Conservation (phyloP, 2,329 filamentous ascomycete species). For the Claviceps sp. region DNA sequence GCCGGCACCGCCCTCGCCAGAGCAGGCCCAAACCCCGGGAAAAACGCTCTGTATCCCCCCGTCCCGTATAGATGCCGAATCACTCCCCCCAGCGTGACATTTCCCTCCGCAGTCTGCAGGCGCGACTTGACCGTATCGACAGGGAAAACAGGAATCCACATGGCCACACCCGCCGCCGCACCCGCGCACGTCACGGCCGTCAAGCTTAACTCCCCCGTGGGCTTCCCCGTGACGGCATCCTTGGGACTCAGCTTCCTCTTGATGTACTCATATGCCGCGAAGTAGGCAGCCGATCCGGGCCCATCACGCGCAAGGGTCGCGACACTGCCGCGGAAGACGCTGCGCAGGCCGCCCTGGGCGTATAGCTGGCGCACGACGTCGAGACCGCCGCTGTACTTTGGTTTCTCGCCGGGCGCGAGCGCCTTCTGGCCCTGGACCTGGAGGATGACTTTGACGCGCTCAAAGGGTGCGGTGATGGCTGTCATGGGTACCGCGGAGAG, state of each 20-base stretch:
- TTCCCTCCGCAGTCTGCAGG: slow-evolving; percentile 80
- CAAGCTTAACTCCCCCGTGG: slow-evolving; percentile 66
- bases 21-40: slow-evolving; percentile 89
- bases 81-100: slow-evolving; percentile 66
- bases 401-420: slow-evolving; percentile 79
- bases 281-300: slow-evolving; percentile 87
- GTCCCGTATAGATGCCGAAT: slow-evolving; percentile 69
- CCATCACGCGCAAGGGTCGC: slow-evolving; percentile 92
- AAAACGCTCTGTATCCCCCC: slow-evolving; percentile 84
- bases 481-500: slow-evolving; percentile 98
- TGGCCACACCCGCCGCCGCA: slow-evolving; percentile 82
- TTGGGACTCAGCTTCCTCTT: slow-evolving; percentile 78
- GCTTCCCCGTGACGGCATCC: slow-evolving; percentile 58
- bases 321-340: slow-evolving; percentile 79
- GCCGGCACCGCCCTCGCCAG: slow-evolving; percentile 87
- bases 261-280: slow-evolving; percentile 92
- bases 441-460: slow-evolving; percentile 95
- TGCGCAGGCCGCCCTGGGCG: slow-evolving; percentile 75
- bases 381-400: slow-evolving; percentile 71
- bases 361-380: slow-evolving; percentile 94
- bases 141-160: slow-evolving; percentile 99
- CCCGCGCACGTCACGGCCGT: slow-evolving; percentile 75
- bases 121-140: slow-evolving; percentile 93
- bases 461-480: slow-evolving; percentile 93
- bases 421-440: slow-evolving; percentile 94